Conservation (phyloP, 176 grass and related monocot genomes). For the Oryza meridionalis region DNA sequence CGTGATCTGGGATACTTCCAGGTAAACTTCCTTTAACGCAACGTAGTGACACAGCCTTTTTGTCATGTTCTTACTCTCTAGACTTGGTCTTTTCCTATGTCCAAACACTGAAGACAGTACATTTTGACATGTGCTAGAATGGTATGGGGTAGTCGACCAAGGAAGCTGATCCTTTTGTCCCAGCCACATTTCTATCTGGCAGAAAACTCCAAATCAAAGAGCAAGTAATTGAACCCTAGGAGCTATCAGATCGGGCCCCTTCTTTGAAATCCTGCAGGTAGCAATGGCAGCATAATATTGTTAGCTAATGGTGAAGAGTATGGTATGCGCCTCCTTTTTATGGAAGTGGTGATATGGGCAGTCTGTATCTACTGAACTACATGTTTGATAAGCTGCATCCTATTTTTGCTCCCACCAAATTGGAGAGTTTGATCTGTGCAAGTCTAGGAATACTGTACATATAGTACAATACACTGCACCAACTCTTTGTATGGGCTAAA, state of each 20-base stretch:
- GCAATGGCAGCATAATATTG: neutral
- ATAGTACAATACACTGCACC: neutral
- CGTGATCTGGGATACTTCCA: slow-evolving; percentile 51
- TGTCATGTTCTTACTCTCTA: slow-evolving; percentile 2
- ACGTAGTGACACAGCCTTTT: neutral
- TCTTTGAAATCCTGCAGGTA: slow-evolving; percentile 17
- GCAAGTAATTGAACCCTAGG: neutral
- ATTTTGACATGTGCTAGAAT: slow-evolving; percentile 24
- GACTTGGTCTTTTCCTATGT: slow-evolving; percentile 19
- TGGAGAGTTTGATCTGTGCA: neutral
- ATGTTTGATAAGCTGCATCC: slow-evolving; percentile 11
- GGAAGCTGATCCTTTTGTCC: slow-evolving; percentile 1
- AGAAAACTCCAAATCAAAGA: neutral
- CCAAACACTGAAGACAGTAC: neutral
- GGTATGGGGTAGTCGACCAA: neutral
- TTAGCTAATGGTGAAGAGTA: neutral
- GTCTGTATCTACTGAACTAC: neutral
- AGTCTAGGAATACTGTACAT: neutral
- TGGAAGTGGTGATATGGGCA: neutral
- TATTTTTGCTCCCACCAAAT: neutral
- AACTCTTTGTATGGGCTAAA: neutral
- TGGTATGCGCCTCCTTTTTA: neutral
- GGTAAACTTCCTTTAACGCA: slow-evolving; percentile 33
- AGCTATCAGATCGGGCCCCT: neutral
- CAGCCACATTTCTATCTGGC: neutral